A percentile compares a stretch with the other conserved stretches of the same genome.
These are phyloP conservation scores for Calvatia gigantea DNA, from an alignment of 768 basidiomycete genomes.

Conservation along the genomic window DNA sequence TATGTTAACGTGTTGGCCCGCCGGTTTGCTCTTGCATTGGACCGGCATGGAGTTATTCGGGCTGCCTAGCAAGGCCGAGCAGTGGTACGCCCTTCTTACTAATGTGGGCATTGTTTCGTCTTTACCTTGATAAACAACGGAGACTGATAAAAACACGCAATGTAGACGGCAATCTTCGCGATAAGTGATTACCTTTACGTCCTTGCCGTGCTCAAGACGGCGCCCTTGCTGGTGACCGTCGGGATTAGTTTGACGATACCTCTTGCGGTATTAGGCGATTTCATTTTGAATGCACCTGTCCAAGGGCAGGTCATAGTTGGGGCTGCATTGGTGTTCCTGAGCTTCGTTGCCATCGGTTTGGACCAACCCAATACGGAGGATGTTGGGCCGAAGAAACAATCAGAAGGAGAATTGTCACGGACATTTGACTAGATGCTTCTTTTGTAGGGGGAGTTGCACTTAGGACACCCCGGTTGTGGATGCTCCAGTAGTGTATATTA, in stretches of 20 bases:
- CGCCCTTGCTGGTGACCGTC: slow-evolving; percentile 90
- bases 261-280: slow-evolving; percentile 81
- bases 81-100: slow-evolving; percentile 32
- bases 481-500: too few species aligned
- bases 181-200: slow-evolving; percentile 85
- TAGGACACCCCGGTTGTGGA: too few species aligned
- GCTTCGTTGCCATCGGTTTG: slow-evolving; percentile 50
- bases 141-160: neutral
- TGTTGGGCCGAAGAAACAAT: neutral
- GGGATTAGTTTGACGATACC: slow-evolving; percentile 94
- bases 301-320: slow-evolving; percentile 61
- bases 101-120: slow-evolving; percentile 28
- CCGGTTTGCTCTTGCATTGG: slow-evolving; percentile 74
- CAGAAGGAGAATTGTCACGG: neutral
- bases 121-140: neutral
- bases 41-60: slow-evolving; percentile 69
- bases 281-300: slow-evolving; percentile 28
- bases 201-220: slow-evolving; percentile 93
- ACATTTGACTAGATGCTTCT: too few species aligned
- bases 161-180: slow-evolving; percentile 77
- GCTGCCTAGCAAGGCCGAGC: slow-evolving; percentile 50
- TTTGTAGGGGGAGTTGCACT: too few species aligned
- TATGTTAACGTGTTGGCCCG: slow-evolving; percentile 69
- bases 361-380: slow-evolving; percentile 7
- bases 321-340: slow-evolving; percentile 69